Base-by-base conservation (phyloP, 1,139 yeast species). In the Wickerhamiella pararugosa region DNA sequence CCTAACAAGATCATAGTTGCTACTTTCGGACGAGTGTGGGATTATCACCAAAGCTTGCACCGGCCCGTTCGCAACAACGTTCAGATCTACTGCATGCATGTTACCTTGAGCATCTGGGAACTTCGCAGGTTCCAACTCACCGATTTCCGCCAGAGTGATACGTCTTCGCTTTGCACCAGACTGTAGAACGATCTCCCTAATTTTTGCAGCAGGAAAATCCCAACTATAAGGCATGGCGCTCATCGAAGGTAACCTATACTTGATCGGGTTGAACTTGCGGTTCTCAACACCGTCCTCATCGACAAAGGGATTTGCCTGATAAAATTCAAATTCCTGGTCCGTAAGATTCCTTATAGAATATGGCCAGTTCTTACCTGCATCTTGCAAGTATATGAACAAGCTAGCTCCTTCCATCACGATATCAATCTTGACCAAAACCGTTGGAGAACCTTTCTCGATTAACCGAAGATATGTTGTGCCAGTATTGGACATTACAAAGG, bases 191-290 rank as follows among this genome's bases (percentile, higher is more conserved):
- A 92, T 62, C 54, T 87, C 95, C 58, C 86, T 87, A 37, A 80
- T 72, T 8, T 75, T 66, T 0, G 95, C 96, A 43, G 93, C 84
- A 0, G 98, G 98, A 61, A 75, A 90, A 58, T 92, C 98, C 84
- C 95, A 92, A 0, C 98, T 86, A 59, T 90, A 92, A 0, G 97
- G 96, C 98, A 92, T 92, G 2, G 84, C 93, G 64, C 95, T 83
- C 57, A 75, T 77, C 1, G 94, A 76, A 0, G 96, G 97, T 25
- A 87, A 70, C 45, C 74, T 72, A 57, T 87, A 90, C 53, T 71
- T 76, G 25, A 84, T 69, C 63, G 53, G 66, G 48, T 50, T 66
- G 64, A 42, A 73, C 3, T 59, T 37, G 5, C 46, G 46, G 1
- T 50, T 44, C 41, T 67, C 65, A 45, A 75, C 82, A 6, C 90